Evolutionary conservation across 108 stramenopile species (phyloP).

Genomic region (Nitzschia palea): DNA sequence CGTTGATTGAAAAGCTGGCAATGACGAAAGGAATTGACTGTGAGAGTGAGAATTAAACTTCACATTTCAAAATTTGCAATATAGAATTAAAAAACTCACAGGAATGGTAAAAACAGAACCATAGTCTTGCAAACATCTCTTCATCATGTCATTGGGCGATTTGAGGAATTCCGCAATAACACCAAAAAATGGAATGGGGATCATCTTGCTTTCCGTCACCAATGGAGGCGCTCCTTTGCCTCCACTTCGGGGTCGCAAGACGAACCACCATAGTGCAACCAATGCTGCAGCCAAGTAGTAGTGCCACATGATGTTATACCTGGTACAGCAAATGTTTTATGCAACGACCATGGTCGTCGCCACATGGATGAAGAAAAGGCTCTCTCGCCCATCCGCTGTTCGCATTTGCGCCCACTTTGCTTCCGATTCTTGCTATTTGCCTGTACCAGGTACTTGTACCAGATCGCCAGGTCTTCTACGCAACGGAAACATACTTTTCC

Average conservation of each 20-base stretch:
- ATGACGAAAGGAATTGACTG: neutral
- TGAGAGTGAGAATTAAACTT: neutral
- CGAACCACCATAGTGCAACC: constrained; percentile 31
- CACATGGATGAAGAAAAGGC: too few species aligned
- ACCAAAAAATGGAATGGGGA: constrained; percentile 74
- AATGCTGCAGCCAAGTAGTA: constrained; percentile 21
- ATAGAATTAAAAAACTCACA: constrained; percentile 44
- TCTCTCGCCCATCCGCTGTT: too few species aligned
- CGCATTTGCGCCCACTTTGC: too few species aligned
- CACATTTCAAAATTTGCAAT: neutral
- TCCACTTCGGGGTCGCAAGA: constrained; percentile 50
- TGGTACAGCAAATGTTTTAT: too few species aligned
- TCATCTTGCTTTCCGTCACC: constrained; percentile 56
- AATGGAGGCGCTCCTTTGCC: constrained; percentile 72
- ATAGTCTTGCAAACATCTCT: constrained; percentile 81
- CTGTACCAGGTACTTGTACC: too few species aligned
- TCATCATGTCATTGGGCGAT: constrained; percentile 90
- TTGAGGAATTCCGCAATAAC: constrained; percentile 86
- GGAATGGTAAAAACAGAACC: constrained; percentile 93
- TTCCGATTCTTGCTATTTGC: too few species aligned
- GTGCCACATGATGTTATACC: constrained; percentile 26
- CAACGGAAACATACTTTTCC: too few species aligned
- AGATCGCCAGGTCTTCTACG: too few species aligned
- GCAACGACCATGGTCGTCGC: too few species aligned
- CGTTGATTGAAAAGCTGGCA: constrained; percentile 83